Evolutionary conservation across 2,329 filamentous ascomycete genomes (phyloP), one percentile per base, ranked within the genome.

Genomic region (Corinectria fuckeliana): DNA sequence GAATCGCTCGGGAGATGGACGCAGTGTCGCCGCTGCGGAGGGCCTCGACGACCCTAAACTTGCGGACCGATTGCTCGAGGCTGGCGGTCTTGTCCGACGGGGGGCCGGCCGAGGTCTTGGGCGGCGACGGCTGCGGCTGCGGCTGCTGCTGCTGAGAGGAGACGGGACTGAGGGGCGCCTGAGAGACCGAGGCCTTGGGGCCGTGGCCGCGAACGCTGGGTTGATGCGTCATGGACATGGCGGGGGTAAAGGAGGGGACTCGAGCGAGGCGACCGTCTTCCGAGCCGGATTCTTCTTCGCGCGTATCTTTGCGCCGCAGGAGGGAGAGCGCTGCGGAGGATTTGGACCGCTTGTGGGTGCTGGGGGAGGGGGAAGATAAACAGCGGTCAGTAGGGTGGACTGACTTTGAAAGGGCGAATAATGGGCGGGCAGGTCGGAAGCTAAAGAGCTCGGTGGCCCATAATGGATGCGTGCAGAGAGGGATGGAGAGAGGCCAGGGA

Each of bases 31-130:
- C 95, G 74, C 87, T 95, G 65, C 94, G 87, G 65, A 99, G 81
- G 39, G 93, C 91, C 78, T 98, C 95, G 72, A 98, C 97, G 45
- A 97, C 87, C 66, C 93, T 89, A 77, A 99, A 99, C 66, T 96
- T 93, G 72, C 91, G 88, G 52, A 99, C 92, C 0, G 94, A 97
- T 76, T 97, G 93, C 74, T 99, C 93, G 58, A 99, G 91, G 21
- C 87, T 88, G 32, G 72, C 77, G 23, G 75, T 77, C 70, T 81
- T 85, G 50, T 81, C 80, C 38, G 70, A 68, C 63, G 71, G 61
- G 52, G 68, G 72, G 60, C 74, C 61, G 68, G 74, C 57, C 69
- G 70, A 70, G 8, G 57, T 51, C 30, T 62, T 63, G 41, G 69
- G 76, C 60, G 70, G 60, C 23, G 13, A 61, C 39, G 26, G 63